A percentile compares a stretch with the other conserved stretches of the same genome.
Conservation (phyloP, 1,284 basidiomycete species). For the Moesziomyces antarcticus region DNA sequence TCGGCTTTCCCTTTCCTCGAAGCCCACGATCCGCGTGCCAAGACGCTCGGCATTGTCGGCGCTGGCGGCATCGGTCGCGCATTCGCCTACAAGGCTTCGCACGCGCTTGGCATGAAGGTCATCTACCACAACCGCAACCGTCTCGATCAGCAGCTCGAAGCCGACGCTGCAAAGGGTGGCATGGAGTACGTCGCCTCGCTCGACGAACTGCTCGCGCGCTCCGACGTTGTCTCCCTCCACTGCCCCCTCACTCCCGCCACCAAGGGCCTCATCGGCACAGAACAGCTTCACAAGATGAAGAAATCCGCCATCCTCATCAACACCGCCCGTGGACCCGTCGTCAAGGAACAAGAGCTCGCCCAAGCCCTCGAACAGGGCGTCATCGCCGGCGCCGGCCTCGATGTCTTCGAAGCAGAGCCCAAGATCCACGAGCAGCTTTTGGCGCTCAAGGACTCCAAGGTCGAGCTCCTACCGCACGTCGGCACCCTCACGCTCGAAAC, state of each 20-base stretch:
- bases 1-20: constrained; percentile 49
- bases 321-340: constrained; percentile 70
- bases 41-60: constrained; percentile 62
- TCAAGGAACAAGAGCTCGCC: constrained; percentile 68
- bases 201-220: constrained; percentile 67
- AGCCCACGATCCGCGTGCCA: constrained; percentile 52
- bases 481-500: constrained; percentile 66
- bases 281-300: constrained; percentile 69
- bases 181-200: constrained; percentile 62
- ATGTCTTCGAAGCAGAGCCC: constrained; percentile 75
- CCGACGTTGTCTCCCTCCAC: constrained; percentile 71
- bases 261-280: constrained; percentile 66
- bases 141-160: constrained; percentile 62
- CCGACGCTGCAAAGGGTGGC: constrained; percentile 43
- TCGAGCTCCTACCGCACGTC: constrained; percentile 57
- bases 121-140: constrained; percentile 61
- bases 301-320: constrained; percentile 69
- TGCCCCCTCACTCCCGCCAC: constrained; percentile 70
- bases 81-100: constrained; percentile 58
- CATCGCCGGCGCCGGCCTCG: constrained; percentile 78
- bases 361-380: constrained; percentile 49
- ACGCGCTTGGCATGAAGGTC: constrained; percentile 58
- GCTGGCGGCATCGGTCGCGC: constrained; percentile 61
- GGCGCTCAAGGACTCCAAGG: constrained; percentile 46
- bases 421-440: constrained; percentile 44